phyloP scores from a whole-genome alignment of 2,329 filamentous ascomycete species.

The Samsoniella hepiali region DNA sequence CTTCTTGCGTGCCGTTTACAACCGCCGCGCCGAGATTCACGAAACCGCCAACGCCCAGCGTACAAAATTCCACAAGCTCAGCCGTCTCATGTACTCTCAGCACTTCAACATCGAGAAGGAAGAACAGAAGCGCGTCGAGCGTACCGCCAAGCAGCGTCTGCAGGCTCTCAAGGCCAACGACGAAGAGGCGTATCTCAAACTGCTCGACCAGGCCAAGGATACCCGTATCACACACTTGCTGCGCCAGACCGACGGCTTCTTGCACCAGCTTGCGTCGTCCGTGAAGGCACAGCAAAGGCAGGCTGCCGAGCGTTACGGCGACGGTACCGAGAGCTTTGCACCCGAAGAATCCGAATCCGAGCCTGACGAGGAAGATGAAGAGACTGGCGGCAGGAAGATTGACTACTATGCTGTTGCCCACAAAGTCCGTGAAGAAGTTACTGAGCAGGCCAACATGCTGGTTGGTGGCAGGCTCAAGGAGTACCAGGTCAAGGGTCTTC shows the following conservation, averaged over 20 bases:
- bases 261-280: conserved; percentile 90
- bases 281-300: conserved; percentile 91
- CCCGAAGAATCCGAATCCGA: conserved; percentile 63
- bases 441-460: conserved; percentile 75
- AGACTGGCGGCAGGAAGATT: conserved; percentile 72
- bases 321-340: conserved; percentile 49
- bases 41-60: conserved; percentile 65
- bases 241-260: conserved; percentile 94
- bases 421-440: conserved; percentile 89
- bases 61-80: conserved; percentile 78
- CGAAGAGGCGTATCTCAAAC: conserved; percentile 96
- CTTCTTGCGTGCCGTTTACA: conserved; percentile 82
- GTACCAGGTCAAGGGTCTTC: conserved; percentile 96
- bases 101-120: conserved; percentile 98
- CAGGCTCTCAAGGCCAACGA: conserved; percentile 98
- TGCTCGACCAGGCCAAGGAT: conserved; percentile 97
- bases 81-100: conserved; percentile 81
- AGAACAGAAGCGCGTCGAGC: conserved; percentile 96
- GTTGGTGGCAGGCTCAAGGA: conserved; percentile 94
- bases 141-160: conserved; percentile 98
- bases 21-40: conserved; percentile 75
- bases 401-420: conserved; percentile 99
- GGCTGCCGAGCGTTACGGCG: conserved; percentile 74
- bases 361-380: conserved; percentile 65
- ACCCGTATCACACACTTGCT: conserved; percentile 97